Base-by-base conservation (phyloP, 495 filamentous ascomycete species). In the Penicillium coffeae region DNA sequence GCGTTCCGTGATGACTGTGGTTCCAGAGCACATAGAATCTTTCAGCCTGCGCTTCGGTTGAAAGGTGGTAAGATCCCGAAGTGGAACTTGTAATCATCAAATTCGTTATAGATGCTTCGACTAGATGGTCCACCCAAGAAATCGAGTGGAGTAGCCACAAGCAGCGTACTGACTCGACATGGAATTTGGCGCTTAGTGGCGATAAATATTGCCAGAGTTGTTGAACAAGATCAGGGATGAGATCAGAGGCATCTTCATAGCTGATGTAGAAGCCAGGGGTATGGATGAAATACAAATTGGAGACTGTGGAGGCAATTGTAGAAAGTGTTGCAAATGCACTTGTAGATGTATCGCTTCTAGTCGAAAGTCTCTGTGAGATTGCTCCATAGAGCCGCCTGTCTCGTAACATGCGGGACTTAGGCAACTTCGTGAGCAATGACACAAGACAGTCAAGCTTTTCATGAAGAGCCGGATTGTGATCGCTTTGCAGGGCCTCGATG, bases 131-230 rank as follows among this genome's bases (percentile, higher is more conserved):
- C n/a, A 69, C 62, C 51, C 69, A 71, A 22, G 81, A 78, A 8
- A 81, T 77, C 0, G 80, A 80, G 55, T 97, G 89, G 36, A 97
- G 69, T 41, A 87, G 81, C 87, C 91, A 94, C 12, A 97, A 67
- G 51, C 82, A 87, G 41, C 87, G 85, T 38, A 94, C 88, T 27
- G 89, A 83, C 64, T 97, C 92, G 18, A 97, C 89, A 62, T 95
- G 93, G 54, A 91, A 91, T 59, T 94, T 94, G 0, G 90, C 91
- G 47, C 83, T 84, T 15, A 84, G 69, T 18, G 88, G 84, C 0
- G 89, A 88, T 27, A 96, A 71, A 60, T 86, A 90, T 19, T 69
- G 53, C 92, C 92, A 97, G 0, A 91, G 72, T 48, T 82, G 75
- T 12, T 71, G 75, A 12, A 93, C 82, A 15, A 96, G 65, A 19